Evolutionary conservation across 1,139 yeast genomes (phyloP).

Genomic region (Protomyces gravidus): DNA sequence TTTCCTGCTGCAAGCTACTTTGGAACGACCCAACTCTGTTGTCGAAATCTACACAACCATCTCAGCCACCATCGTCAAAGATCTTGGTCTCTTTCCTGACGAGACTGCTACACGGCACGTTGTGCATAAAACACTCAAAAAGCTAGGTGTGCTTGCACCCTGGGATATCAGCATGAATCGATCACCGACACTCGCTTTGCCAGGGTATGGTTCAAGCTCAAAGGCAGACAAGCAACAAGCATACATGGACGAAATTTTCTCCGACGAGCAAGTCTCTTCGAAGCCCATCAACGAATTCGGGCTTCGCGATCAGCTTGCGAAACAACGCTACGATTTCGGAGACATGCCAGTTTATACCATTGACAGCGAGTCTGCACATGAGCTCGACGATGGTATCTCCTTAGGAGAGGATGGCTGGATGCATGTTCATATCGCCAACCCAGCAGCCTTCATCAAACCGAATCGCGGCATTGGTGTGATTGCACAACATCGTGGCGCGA

Average conservation of each 20-base stretch:
- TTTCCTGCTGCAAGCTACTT: constrained; percentile 13
- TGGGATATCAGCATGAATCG: constrained; percentile 22
- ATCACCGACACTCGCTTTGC: constrained; percentile 8
- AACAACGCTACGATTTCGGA: constrained; percentile 34
- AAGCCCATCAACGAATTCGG: background rate
- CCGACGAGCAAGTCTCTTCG: background rate
- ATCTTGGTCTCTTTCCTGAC: constrained; percentile 10
- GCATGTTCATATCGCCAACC: constrained; percentile 83
- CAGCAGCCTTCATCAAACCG: constrained; percentile 59
- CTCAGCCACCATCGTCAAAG: constrained; percentile 9
- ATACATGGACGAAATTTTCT: background rate
- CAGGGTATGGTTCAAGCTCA: constrained; percentile 11
- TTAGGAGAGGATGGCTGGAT: constrained; percentile 47
- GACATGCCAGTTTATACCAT: constrained; percentile 70
- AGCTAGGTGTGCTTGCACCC: constrained; percentile 20
- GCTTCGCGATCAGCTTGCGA: constrained; percentile 27
- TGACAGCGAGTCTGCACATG: constrained; percentile 75
- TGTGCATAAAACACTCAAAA: constrained; percentile 12
- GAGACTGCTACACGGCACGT: background rate
- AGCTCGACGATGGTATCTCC: constrained; percentile 90
- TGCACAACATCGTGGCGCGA: constrained; percentile 60
- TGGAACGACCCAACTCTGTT: constrained; percentile 18
- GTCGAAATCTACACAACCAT: constrained; percentile 16
- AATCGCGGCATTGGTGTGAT: constrained; percentile 51
- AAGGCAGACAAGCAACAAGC: constrained; percentile 8